Evolutionary conservation across 805 yeast species (phyloP).

Genomic region (Lachancea waltii): DNA sequence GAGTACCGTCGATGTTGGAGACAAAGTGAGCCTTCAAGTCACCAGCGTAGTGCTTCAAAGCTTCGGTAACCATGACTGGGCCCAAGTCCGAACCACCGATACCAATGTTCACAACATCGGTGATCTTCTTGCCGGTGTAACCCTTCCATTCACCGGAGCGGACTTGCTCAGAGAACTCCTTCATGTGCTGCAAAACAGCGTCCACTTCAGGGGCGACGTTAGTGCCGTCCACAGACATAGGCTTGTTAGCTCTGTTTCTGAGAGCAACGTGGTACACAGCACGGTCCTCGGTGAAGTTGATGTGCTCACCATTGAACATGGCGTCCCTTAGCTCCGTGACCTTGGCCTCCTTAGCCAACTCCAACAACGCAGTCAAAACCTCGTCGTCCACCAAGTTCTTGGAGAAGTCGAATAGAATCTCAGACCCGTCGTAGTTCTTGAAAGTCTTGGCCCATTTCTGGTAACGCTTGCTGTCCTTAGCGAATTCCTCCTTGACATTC

Average conservation of each 20-base stretch:
- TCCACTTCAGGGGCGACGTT: conserved; percentile 91
- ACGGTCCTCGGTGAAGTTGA: conserved; percentile 92
- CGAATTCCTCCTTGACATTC: conserved; percentile 72
- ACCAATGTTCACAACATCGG: conserved; percentile 94
- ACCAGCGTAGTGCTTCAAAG: conserved; percentile 81
- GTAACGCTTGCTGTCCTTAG: conserved; percentile 67
- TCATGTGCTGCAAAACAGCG: conserved; percentile 89
- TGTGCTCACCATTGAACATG: conserved; percentile 88
- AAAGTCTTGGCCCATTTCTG: conserved; percentile 71
- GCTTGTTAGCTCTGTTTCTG: conserved; percentile 82
- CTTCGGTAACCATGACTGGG: conserved; percentile 99
- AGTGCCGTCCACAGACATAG: conserved; percentile 82
- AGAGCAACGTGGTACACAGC: conserved; percentile 97
- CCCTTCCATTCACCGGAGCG: conserved; percentile 96
- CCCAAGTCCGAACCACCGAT: conserved; percentile 99
- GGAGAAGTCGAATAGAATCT: conserved; percentile 90
- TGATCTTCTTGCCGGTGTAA: conserved; percentile 89
- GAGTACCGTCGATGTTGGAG: conserved; percentile 98
- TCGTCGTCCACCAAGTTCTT: conserved; percentile 90
- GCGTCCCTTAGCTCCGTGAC: conserved; percentile 83
- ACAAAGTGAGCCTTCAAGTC: conserved; percentile 83
- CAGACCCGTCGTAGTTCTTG: conserved; percentile 77
- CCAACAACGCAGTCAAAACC: conserved; percentile 56
- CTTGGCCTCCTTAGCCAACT: conserved; percentile 84
- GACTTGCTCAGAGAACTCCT: conserved; percentile 83